Base-by-base conservation (phyloP, 352 stramenopile genomes). In the Globisporangium iwayamae region DNA sequence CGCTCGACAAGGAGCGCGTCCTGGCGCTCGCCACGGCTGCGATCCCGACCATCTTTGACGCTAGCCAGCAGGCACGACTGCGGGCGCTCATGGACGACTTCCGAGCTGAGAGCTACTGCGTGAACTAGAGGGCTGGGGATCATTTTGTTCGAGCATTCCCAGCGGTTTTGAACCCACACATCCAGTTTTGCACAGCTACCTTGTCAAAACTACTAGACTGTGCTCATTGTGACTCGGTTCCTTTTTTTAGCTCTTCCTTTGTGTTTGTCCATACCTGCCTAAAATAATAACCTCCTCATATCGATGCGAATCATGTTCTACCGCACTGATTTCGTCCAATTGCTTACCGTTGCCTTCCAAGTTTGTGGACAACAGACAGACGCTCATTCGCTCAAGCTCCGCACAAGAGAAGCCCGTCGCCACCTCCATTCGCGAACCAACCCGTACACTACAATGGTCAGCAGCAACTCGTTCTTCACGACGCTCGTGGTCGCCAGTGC, bases 21-120 rank as follows among this genome's bases (percentile, higher is more conserved):
- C 48, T 73, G 46, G 72, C 56, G 34, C 76, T 93, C 38, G 78
- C 81, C 3, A 65, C 53, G 22, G 72, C 73, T 0, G 72, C 84
- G 25, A 75, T 91, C 28, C 47, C 71, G 22, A 67, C 76, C n/a
- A 83, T 93, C 65, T 93, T 93, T 50, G 81, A 91, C 63, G 56
- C 67, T 14, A 72, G 52, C 28, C 63, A 76, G 65, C 66, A 77
- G 48, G 5, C 61, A 3, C 57, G 30, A 18, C 67, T 91, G 32
- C 63, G 58, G 16, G 8, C 52, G 2, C 58, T 63, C 18, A 78
- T 87, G 65, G 36, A 60, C 38, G 32, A 53, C n/a, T 68, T 74
- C 32, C 28, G 53, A 11, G n/a, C 7, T 16, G 52, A 3, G 32
- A 58, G 22, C 46, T 7, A 9, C 32, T 7, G 20, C 32, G 32